Evolutionary conservation across 371 early-diverging fungal species (phyloP).

Genomic region (Cokeromyces recurvatus): DNA sequence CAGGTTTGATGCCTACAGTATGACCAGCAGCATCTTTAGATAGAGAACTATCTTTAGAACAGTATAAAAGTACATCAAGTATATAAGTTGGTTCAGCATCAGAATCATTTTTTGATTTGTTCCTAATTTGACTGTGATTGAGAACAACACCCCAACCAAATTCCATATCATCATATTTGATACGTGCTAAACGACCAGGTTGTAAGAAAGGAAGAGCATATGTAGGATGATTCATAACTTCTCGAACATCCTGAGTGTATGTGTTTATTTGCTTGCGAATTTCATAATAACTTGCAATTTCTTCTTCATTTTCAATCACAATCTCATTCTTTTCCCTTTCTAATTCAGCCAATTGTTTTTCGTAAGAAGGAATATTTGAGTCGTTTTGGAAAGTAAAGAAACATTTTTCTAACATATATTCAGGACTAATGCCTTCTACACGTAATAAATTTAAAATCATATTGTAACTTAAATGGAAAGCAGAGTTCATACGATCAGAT

Average conservation of each 20-base stretch:
- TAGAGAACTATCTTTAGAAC: constrained; percentile 53
- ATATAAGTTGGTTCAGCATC: constrained; percentile 53
- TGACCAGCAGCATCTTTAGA: constrained; percentile 56
- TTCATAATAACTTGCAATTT: constrained; percentile 72
- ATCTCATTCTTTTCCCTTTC: constrained; percentile 55
- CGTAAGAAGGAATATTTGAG: constrained; percentile 76
- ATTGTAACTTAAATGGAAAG: constrained; percentile 98
- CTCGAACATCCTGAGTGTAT: constrained; percentile 66
- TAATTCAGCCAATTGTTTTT: constrained; percentile 52
- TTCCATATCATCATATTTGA: constrained; percentile 63
- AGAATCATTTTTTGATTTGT: constrained; percentile 9
- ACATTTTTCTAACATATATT: constrained; percentile 91
- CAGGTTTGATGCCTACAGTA: constrained; percentile 59
- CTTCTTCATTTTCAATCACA: constrained; percentile 65
- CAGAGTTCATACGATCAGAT: constrained; percentile 93
- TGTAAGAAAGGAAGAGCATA: constrained; percentile 83
- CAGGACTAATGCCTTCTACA: constrained; percentile 95
- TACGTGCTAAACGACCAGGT: constrained; percentile 78
- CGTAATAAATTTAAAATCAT: constrained; percentile 98
- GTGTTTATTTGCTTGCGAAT: constrained; percentile 68
- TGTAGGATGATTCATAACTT: constrained; percentile 78
- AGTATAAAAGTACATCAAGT: constrained; percentile 81
- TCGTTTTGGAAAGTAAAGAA: constrained; percentile 97
- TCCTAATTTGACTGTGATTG: constrained; percentile 29
- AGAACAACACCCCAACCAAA: constrained; percentile 95